Evolutionary conservation across 805 yeast genomes (phyloP).

Genomic region (Lipomyces mesembrius): DNA sequence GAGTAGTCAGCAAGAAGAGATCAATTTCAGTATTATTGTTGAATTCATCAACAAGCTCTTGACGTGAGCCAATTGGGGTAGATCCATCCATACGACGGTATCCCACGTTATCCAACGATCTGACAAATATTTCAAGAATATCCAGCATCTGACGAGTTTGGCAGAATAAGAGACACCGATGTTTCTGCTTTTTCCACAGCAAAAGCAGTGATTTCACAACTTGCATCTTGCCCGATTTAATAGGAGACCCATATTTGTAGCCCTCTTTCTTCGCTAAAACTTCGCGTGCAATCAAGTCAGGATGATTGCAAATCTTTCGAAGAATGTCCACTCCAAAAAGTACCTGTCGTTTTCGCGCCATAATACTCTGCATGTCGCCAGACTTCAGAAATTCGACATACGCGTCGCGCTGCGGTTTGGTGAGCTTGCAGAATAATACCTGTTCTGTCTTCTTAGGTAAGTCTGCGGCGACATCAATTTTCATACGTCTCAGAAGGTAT

Average conservation of each 20-base stretch:
- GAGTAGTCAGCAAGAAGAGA: constrained; percentile 83
- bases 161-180: constrained; percentile 82
- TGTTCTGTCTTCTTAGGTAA: constrained; percentile 91
- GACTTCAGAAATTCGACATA: constrained; percentile 77
- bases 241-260: constrained; percentile 52
- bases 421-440: constrained; percentile 88
- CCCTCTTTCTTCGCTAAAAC: constrained; percentile 43
- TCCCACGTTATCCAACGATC: constrained; percentile 47
- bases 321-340: constrained; percentile 87
- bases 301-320: constrained; percentile 94
- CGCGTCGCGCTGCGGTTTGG: constrained; percentile 71
- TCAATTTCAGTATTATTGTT: constrained; percentile 62
- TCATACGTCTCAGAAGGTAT: constrained; percentile 81
- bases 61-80: constrained; percentile 78
- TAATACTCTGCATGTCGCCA: constrained; percentile 71
- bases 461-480: constrained; percentile 93
- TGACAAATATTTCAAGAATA: constrained; percentile 73
- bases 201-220: constrained; percentile 76
- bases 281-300: constrained; percentile 70
- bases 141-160: constrained; percentile 95
- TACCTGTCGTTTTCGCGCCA: constrained; percentile 77
- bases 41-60: constrained; percentile 77
- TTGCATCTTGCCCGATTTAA: constrained; percentile 84
- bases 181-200: constrained; percentile 77
- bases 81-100: constrained; percentile 94